Percentiles rank a stretch among this genome's conserved stretches.
These are phyloP conservation scores for Olyra latifolia DNA, from an alignment of 176 grass and related monocot genomes.

Conservation along the genomic window DNA sequence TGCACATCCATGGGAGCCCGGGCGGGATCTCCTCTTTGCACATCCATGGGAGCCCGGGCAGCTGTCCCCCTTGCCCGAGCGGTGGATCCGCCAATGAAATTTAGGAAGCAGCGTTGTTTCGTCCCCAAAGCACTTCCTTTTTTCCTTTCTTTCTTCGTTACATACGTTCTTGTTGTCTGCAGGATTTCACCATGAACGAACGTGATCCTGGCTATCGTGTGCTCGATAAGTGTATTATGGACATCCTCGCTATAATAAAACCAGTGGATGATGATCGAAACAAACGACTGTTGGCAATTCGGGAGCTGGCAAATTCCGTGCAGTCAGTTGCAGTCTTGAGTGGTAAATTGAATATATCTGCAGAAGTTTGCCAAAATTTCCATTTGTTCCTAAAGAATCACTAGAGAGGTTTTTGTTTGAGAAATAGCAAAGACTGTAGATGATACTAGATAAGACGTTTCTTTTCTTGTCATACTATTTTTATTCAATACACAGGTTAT, in stretches of 20 bases:
- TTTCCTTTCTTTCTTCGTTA: neutral
- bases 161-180: slow-evolving; percentile 13
- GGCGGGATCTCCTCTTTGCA: no score
- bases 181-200: slow-evolving; percentile 44
- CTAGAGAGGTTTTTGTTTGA: neutral
- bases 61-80: no score
- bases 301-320: slow-evolving; percentile 57
- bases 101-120: neutral
- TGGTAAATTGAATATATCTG: slow-evolving; percentile 37
- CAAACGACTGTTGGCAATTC: slow-evolving; percentile 48
- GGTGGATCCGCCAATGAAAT: no score
- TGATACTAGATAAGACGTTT: neutral
- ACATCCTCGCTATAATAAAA: slow-evolving; percentile 71
- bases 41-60: no score
- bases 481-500: slow-evolving; percentile 13
- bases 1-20: no score
- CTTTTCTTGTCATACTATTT: neutral
- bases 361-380: neutral
- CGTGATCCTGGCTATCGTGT: slow-evolving; percentile 12
- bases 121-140: neutral
- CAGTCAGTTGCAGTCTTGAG: slow-evolving; percentile 33
- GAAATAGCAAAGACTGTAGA: neutral
- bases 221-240: slow-evolving; percentile 48
- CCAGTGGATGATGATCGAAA: slow-evolving; percentile 52
- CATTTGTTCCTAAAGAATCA: neutral